Base-by-base conservation (phyloP, 2,329 filamentous ascomycete species). In the Pseudopithomyces maydicus region DNA sequence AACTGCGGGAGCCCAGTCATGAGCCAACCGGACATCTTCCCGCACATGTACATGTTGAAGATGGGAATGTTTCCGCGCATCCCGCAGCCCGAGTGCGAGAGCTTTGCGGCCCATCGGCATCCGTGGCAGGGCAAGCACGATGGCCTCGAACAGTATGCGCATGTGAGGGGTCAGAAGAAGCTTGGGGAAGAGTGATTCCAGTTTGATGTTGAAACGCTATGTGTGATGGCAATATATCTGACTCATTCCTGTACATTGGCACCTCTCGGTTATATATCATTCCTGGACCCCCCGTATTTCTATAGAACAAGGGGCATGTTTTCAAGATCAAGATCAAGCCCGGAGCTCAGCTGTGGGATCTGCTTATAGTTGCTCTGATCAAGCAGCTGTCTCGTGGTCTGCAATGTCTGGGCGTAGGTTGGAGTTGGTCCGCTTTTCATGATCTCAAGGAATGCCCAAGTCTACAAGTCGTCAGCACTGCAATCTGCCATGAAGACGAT, bases 11-110 rank as follows among this genome's bases (percentile, higher is more conserved):
- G 80, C 58, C 80, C 81, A 0, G 79, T 84, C 50, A 79, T 78
- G 68, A 81, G 78, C 17, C 71, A 79, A 29, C 77, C 79, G 0
- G 70, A 73, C 17, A 46, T 72, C 0, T 74, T 74, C 41, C 72
- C 77, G 5, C 74, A 75, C n/a, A 80, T 80, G 59, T 72, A 79
- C 0, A 71, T 84, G 14, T 49, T 84, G 44, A 84, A 84, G 65
- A 77, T 82, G 73, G 82, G 81, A 12, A 79, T 83, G 41, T 81
- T 81, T 58, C 79, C 78, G 5, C 68, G 77, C 3, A 81, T 82
- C 22, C 79, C 80, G 4, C 66, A 73, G 54, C 80, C 80, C 0
- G 79, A 81, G 56, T 71, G 69, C 45, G 80, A 82, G 65, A 72
- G 65, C 15, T 83, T 82, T 66, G 76, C 73, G 2, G 53, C 65